Conservation (phyloP, 208 protist genomes). For the Trypanosoma melophagium region DNA sequence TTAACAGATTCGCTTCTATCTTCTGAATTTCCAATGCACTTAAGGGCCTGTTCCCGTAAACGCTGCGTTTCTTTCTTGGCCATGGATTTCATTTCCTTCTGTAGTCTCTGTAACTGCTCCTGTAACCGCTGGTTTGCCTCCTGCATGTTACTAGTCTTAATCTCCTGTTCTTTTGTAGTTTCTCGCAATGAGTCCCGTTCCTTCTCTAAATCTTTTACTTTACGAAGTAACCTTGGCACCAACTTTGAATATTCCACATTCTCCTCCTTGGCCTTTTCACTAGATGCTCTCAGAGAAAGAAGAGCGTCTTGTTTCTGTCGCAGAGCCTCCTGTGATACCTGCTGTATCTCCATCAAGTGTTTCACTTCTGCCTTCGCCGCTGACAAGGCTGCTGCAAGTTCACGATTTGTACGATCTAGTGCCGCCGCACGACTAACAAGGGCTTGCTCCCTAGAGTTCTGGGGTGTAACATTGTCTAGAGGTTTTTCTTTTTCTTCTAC, state of each 20-base stretch:
- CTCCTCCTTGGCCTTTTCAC: conserved; percentile 30
- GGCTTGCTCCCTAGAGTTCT: conserved; percentile 29
- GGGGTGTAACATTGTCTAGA: not conserved
- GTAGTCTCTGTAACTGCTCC: conserved; percentile 10
- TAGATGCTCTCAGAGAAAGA: conserved; percentile 27
- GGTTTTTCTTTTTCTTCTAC: not conserved
- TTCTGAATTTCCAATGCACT: not conserved
- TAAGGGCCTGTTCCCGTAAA: conserved; percentile 22
- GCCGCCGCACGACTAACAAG: conserved; percentile 23
- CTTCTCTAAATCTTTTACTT: conserved; percentile 42
- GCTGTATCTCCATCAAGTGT: conserved; percentile 18
- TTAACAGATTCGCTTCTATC: not conserved
- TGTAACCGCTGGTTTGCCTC: conserved; percentile 13
- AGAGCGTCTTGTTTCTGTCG: conserved; percentile 31
- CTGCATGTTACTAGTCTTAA: conserved; percentile 1
- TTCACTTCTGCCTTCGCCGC: conserved; percentile 19
- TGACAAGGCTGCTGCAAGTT: conserved; percentile 12
- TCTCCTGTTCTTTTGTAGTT: conserved; percentile 23
- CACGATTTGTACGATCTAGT: conserved; percentile 31
- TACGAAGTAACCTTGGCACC: conserved; percentile 44
- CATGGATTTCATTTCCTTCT: conserved; percentile 10
- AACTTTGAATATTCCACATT: conserved; percentile 45
- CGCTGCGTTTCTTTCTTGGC: conserved; percentile 20
- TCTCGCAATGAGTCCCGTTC: conserved; percentile 27
- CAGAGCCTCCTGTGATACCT: conserved; percentile 28